These are phyloP conservation scores for Amanita muscaria DNA, from an alignment of 768 basidiomycete species.

Conservation along the genomic window DNA sequence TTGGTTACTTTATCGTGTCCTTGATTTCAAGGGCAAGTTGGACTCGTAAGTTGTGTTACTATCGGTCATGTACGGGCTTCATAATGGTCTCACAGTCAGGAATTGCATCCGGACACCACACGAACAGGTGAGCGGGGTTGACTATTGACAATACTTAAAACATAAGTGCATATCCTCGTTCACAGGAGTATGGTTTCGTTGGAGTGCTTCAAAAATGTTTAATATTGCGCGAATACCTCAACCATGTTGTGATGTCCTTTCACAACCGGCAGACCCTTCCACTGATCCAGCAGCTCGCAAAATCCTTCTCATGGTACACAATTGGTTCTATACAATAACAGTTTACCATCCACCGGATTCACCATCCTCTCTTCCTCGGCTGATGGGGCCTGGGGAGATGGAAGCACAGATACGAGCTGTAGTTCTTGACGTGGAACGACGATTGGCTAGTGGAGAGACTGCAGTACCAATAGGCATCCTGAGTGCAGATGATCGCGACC, in stretches of 20 bases:
- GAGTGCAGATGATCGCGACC: conserved; percentile 73
- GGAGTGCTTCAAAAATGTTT: conserved; percentile 55
- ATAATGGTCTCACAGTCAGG: conserved; percentile 40
- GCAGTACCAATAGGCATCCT: conserved; percentile 61
- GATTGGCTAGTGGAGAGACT: conserved; percentile 42
- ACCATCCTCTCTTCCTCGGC: conserved; percentile 18
- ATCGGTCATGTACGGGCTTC: conserved; percentile 1
- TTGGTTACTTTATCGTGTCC: conserved; percentile 64
- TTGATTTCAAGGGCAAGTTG: conserved; percentile 65
- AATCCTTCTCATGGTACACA: conserved; percentile 62
- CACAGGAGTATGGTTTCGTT: conserved; percentile 56
- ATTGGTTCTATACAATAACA: conserved; percentile 73
- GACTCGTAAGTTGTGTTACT: conserved; percentile 39
- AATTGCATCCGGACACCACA: conserved; percentile 60
- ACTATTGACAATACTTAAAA: neutral
- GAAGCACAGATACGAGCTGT: conserved; percentile 35
- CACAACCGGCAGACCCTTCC: conserved; percentile 34
- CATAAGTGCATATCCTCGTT: neutral
- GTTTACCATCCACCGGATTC: conserved; percentile 40
- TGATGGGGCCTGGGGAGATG: conserved; percentile 32
- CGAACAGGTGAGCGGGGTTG: conserved; percentile 43
- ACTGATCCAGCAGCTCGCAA: conserved; percentile 40
- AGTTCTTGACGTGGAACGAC: conserved; percentile 48
- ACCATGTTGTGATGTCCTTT: conserved; percentile 53
- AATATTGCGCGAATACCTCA: conserved; percentile 72